These are phyloP conservation scores for Chrysophaeum taylorii DNA, from an alignment of 352 stramenopile species.

Conservation along the genomic window DNA sequence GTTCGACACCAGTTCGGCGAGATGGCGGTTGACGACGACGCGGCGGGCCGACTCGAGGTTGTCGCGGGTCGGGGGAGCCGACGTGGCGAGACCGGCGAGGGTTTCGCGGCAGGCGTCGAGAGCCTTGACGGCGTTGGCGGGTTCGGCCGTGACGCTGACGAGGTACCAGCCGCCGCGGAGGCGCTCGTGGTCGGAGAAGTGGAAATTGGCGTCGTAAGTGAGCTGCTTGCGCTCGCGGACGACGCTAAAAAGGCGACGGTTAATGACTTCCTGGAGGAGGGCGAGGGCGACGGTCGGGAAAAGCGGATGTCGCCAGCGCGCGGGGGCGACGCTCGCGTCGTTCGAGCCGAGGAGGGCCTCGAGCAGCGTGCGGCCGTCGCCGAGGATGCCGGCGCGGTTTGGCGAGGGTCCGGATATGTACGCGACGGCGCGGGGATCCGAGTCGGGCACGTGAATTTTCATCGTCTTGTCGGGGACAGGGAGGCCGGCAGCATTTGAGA, in stretches of 20 bases:
- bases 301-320: constrained; percentile 51
- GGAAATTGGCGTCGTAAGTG: constrained; percentile 72
- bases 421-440: constrained; percentile 33
- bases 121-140: constrained; percentile 53
- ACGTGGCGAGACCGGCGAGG: constrained; percentile 39
- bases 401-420: constrained; percentile 58
- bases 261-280: constrained; percentile 62
- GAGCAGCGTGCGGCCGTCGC: constrained; percentile 47
- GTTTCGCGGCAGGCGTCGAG: constrained; percentile 60
- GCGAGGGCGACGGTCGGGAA: constrained; percentile 54
- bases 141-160: constrained; percentile 55
- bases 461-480: background rate
- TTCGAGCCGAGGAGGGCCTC: constrained; percentile 39
- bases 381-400: constrained; percentile 59
- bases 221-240: constrained; percentile 67
- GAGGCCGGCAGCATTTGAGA: too few relatives aligned
- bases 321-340: constrained; percentile 40
- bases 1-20: constrained; percentile 49
- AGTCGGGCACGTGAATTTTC: constrained; percentile 2
- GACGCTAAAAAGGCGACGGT: constrained; percentile 63
- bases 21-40: constrained; percentile 56
- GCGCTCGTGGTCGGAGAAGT: constrained; percentile 53
- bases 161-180: constrained; percentile 56
- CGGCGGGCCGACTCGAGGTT: constrained; percentile 58
- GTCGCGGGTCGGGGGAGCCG: constrained; percentile 44